Percentiles rank a stretch among this genome's conserved stretches.
Conservation (phyloP, 768 basidiomycete genomes). For the Fomitopsis serialis region DNA sequence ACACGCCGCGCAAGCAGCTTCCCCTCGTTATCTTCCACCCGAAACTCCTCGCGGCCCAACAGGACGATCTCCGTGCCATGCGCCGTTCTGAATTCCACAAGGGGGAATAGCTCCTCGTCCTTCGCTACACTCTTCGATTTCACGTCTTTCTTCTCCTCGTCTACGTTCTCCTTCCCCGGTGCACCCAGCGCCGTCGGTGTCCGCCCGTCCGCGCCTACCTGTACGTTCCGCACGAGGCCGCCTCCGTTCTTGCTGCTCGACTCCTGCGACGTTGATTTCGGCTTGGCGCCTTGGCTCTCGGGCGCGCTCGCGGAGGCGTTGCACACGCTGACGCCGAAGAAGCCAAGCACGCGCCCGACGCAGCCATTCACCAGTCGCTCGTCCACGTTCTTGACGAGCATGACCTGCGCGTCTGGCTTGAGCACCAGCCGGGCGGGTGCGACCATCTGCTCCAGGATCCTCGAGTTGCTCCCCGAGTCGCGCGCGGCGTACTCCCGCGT, state of each 20-base stretch:
- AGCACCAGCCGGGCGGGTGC: conserved; percentile 51
- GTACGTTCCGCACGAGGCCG: conserved; percentile 31
- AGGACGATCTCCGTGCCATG: conserved; percentile 41
- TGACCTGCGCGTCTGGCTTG: conserved; percentile 58
- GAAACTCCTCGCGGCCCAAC: conserved; percentile 47
- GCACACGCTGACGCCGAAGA: conserved; percentile 27
- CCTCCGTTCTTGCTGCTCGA: conserved; percentile 24
- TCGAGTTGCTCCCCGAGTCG: conserved; percentile 46
- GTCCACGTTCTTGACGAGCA: conserved; percentile 68
- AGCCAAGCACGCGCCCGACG: conserved; percentile 57
- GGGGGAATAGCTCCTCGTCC: conserved; percentile 38
- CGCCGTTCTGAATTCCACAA: conserved; percentile 41
- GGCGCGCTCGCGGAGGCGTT: conserved; percentile 6
- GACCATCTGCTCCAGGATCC: conserved; percentile 57
- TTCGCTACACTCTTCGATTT: conserved; percentile 26
- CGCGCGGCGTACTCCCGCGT: conserved; percentile 40
- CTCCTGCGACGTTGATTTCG: conserved; percentile 18
- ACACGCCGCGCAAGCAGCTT: conserved; percentile 42
- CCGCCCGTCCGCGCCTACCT: conserved; percentile 24
- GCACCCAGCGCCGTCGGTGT: conserved; percentile 20
- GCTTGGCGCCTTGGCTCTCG: conserved; percentile 1
- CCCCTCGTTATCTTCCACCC: conserved; percentile 47
- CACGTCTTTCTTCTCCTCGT: background rate
- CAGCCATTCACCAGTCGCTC: conserved; percentile 64
- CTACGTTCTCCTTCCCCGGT: conserved; percentile 30